phyloP scores from a whole-genome alignment of 2,329 filamentous ascomycete genomes.

The Fusarium veterinarium region DNA sequence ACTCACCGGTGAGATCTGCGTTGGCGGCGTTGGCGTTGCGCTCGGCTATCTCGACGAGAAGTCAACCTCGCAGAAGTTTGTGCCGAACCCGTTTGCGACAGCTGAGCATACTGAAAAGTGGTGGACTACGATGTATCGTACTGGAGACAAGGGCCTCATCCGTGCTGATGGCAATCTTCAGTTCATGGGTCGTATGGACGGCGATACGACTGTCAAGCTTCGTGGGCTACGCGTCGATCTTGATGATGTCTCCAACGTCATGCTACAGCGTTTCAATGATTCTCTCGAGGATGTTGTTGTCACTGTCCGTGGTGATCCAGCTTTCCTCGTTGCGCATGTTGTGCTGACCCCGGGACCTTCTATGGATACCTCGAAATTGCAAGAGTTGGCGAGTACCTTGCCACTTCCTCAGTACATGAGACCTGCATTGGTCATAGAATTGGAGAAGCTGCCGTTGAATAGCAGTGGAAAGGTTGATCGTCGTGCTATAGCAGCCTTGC shows the following conservation, averaged over 20 bases:
- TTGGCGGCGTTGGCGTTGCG: neutral
- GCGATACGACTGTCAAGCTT: neutral
- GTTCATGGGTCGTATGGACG: neutral
- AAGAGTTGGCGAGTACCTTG: accelerated
- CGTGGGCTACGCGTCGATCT: neutral
- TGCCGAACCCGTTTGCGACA: neutral
- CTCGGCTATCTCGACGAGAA: neutral
- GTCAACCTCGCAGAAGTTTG: neutral
- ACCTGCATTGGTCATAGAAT: neutral
- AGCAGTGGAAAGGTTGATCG: neutral
- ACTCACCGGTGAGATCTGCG: neutral
- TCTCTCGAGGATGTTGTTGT: neutral
- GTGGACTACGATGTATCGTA: neutral
- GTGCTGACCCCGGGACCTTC: accelerated
- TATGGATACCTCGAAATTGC: accelerated
- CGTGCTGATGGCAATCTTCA: neutral
- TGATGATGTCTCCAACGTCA: neutral
- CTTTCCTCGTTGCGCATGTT: neutral
- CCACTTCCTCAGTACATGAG: constrained; percentile 4
- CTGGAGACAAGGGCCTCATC: neutral
- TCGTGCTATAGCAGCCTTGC: neutral
- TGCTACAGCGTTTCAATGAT: neutral
- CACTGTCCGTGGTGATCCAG: neutral
- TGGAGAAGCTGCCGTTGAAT: neutral
- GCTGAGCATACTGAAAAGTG: neutral